phyloP scores from a whole-genome alignment of 2,329 filamentous ascomycete species.

The Claviceps quebecensis region DNA sequence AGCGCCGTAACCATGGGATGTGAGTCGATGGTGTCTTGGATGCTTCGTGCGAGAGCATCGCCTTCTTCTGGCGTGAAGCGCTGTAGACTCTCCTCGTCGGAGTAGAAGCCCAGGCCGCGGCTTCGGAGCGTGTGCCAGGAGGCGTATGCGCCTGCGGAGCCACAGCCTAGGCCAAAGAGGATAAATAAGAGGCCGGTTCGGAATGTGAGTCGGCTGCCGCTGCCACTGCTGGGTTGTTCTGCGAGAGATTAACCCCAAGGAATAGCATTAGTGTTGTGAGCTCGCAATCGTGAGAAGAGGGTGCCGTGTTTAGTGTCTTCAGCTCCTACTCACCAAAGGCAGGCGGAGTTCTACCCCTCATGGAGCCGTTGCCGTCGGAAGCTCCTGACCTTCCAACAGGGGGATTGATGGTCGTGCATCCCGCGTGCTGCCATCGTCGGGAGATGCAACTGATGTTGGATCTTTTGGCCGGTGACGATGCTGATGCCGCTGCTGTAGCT shows the following conservation, averaged over 20 bases:
- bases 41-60: constrained; percentile 39
- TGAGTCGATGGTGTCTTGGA: constrained; percentile 60
- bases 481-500: not conserved
- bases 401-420: too few species aligned
- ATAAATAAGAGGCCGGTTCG: constrained; percentile 13
- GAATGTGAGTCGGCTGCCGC: constrained; percentile 3
- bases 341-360: not conserved
- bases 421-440: constrained; percentile 2
- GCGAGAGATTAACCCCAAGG: not conserved
- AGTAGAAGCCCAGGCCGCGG: constrained; percentile 25
- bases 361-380: too few species aligned
- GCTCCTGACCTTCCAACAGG: too few species aligned
- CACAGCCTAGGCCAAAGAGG: constrained; percentile 18
- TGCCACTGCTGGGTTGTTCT: not conserved
- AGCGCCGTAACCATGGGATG: constrained; percentile 63
- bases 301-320: not conserved
- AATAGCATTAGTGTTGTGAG: too few species aligned
- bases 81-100: constrained; percentile 57
- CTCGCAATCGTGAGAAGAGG: too few species aligned
- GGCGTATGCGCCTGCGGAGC: constrained; percentile 18
- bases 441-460: not conserved
- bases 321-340: not conserved
- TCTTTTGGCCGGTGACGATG: not conserved
- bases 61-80: constrained; percentile 40
- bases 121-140: constrained; percentile 23